Conservation (phyloP, 2,329 filamentous ascomycete species). For the Pseudogymnoascus sp. region DNA sequence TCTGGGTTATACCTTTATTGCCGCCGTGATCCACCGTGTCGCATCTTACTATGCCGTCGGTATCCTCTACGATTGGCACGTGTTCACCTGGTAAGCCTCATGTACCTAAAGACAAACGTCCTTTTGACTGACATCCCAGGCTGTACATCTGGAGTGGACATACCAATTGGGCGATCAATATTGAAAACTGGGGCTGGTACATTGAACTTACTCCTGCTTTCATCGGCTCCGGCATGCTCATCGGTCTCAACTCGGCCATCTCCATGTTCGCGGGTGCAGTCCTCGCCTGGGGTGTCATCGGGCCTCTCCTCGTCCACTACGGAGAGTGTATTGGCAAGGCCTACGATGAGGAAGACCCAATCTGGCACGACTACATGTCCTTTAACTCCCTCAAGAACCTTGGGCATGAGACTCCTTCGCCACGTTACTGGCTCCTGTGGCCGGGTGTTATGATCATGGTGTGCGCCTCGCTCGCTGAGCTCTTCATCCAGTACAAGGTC, state of each 20-base stretch:
- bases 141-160: slow-evolving; percentile 48
- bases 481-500: slow-evolving; percentile 35
- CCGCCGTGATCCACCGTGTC: slow-evolving; percentile 44
- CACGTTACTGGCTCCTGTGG: slow-evolving; percentile 45
- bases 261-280: slow-evolving; percentile 48
- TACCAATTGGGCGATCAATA: slow-evolving; percentile 40
- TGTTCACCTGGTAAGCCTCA: slow-evolving; percentile 35
- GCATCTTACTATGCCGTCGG: slow-evolving; percentile 51
- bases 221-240: slow-evolving; percentile 45
- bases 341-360: slow-evolving; percentile 29
- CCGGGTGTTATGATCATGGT: slow-evolving; percentile 42
- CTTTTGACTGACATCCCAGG: slow-evolving; percentile 28
- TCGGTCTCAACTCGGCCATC: slow-evolving; percentile 45
- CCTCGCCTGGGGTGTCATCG: slow-evolving; percentile 42
- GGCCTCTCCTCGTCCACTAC: slow-evolving; percentile 46
- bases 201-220: slow-evolving; percentile 53
- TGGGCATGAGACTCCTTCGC: slow-evolving; percentile 36
- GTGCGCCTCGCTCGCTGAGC: slow-evolving; percentile 40
- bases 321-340: slow-evolving; percentile 37
- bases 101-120: slow-evolving; percentile 14
- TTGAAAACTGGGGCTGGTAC: slow-evolving; percentile 55
- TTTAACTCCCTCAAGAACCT: slow-evolving; percentile 33
- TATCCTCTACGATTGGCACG: slow-evolving; percentile 51
- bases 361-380: slow-evolving; percentile 35
- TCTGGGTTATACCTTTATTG: slow-evolving; percentile 41